Base-by-base conservation (phyloP, 2,329 filamentous ascomycete genomes). In the Incumbomyces lentus region DNA sequence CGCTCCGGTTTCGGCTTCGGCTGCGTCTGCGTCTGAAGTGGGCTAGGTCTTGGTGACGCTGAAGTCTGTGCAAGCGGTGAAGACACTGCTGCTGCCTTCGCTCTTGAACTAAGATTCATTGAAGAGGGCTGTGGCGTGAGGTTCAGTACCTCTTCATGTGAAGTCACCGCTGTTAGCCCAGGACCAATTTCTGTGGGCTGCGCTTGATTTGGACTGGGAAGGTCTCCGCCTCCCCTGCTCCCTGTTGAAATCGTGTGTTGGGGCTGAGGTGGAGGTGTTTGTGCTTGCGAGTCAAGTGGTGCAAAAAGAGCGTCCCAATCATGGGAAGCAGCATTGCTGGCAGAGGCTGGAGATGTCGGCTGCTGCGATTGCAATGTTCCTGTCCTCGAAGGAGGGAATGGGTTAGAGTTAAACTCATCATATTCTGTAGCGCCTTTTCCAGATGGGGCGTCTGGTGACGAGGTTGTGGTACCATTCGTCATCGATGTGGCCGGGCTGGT, bases 251-350 rank as follows among this genome's bases (percentile, higher is more conserved):
- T 43, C 16, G 35, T 31, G 19, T 26, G 26, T 3, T 30, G 8
- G 13, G 30, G 10, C 18, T 12, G 12, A 11, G 45, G 10, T 11
- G 47, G 37, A n/a, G 40, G 31, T 19, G 22, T 75, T 56, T 90
- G 84, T 6, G 40, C 36, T 16, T 49, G 45, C 2, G 50, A 43
- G 19, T 48, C 48, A 34, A 55, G 36, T 2, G 53, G 52, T 5
- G 86, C 84, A 67, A 96, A 96, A 46, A 96, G 86, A 33, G 87
- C 84, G 59, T 96, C 90, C 92, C 92, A 96, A 63, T 96, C 90
- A 56, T 93, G 84, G 30, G 68, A 64, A 1, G 65, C 61, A 67
- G 64, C 36, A 65, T 54, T 37, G 62, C 61, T 60, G 49, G 67
- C 61, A 38, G 63, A 60, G 45, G 69, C 61, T 46, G 67, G 54